These are phyloP conservation scores for Aphanomyces stellatus DNA, from an alignment of 352 stramenopile species.

Conservation along the genomic window DNA sequence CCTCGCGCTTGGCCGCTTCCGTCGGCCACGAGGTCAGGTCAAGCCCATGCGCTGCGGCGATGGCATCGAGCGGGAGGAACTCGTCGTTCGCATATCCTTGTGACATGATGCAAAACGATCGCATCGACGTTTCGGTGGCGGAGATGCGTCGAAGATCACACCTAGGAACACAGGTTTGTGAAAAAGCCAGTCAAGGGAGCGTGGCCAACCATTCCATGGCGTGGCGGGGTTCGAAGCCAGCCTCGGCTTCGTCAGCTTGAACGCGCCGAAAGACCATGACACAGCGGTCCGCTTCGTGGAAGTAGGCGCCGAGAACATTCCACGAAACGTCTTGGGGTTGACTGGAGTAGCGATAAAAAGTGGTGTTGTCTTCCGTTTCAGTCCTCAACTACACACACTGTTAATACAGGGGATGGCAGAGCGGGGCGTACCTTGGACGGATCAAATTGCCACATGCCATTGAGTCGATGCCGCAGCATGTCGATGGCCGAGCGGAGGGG, in stretches of 20 bases:
- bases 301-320: neutral
- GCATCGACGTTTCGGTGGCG: no score
- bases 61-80: no score
- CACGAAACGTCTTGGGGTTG: neutral
- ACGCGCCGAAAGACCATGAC: neutral
- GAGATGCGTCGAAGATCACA: no score
- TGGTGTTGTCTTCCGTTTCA: neutral
- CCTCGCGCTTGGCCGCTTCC: no score
- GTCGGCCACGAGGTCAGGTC: no score
- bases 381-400: neutral
- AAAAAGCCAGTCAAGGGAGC: no score
- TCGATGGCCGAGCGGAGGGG: neutral
- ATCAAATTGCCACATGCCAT: neutral
- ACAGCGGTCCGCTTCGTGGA: neutral
- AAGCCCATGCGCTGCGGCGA: no score
- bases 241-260: neutral
- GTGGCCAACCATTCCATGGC: neutral
- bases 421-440: neutral
- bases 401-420: neutral
- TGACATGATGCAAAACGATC: no score
- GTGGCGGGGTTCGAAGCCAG: neutral
- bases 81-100: no score
- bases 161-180: no score
- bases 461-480: neutral
- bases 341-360: neutral